Conservation (phyloP, 495 filamentous ascomycete species). For the Gamarada debralockiae region DNA sequence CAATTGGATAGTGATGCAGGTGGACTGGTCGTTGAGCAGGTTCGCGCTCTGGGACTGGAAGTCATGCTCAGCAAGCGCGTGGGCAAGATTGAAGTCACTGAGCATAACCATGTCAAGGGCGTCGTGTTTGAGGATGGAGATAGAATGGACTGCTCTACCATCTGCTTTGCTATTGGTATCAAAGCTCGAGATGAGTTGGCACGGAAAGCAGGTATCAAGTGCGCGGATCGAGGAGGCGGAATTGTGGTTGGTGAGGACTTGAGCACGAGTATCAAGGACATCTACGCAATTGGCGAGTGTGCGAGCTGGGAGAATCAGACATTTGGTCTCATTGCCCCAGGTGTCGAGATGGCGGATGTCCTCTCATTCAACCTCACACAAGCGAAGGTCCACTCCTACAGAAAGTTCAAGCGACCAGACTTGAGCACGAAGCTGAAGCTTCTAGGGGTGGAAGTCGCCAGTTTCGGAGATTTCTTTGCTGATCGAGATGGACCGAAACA, state of each 20-base stretch:
- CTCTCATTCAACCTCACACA: constrained; percentile 93
- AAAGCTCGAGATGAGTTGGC: constrained; percentile 81
- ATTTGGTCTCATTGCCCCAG: constrained; percentile 90
- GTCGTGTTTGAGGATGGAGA: constrained; percentile 85
- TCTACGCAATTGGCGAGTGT: constrained; percentile 94
- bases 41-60: constrained; percentile 76
- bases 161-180: constrained; percentile 94
- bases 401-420: constrained; percentile 79
- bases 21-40: constrained; percentile 78
- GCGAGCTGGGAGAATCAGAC: constrained; percentile 93
- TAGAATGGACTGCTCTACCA: constrained; percentile 72
- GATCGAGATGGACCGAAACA: constrained; percentile 59
- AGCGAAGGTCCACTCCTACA: constrained; percentile 62
- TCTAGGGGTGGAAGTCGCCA: constrained; percentile 89
- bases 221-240: constrained; percentile 63
- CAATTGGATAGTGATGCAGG: constrained; percentile 88
- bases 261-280: constrained; percentile 64
- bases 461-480: constrained; percentile 95
- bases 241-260: constrained; percentile 71
- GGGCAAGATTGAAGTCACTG: constrained; percentile 64
- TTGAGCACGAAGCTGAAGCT: constrained; percentile 94
- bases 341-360: constrained; percentile 95
- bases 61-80: constrained; percentile 79
- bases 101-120: constrained; percentile 64
- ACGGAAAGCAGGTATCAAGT: constrained; percentile 63